Base-by-base conservation (phyloP, 352 stramenopile species). In the Phytophthora capsici region DNA sequence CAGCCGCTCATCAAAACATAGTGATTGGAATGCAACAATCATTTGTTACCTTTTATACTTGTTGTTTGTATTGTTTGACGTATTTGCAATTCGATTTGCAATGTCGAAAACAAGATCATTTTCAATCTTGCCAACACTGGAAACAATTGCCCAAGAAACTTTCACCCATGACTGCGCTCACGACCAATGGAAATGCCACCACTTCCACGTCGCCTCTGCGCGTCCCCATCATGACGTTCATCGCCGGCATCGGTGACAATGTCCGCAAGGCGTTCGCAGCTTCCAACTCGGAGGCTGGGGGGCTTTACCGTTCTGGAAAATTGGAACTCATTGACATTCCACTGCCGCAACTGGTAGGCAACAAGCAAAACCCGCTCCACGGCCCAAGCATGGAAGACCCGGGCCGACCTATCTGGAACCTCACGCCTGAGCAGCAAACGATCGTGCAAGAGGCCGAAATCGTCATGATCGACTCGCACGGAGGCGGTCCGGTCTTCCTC, bases 401-500 rank as follows among this genome's bases (percentile, higher is more conserved):
- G n/a, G 53, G 66, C 14, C 37, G 55, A 26, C 69, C 70, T 6
- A 22, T 60, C 17, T 77, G 69, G 69, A 54, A 66, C 22, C 45
- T 77, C 37, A 65, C 61, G 17, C 46, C 57, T 1, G 57, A 76
- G 54, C 66, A 79, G 63, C 58, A 71, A 22, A 49, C 30, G 30
- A 50, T 82, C 19, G 45, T 82, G 8, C 51, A 66, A 23, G 26
- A 70, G 22, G 71, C 74, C 3, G 55, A 71, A 36, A 54, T 82
- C 20, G 46, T 78, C 10, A 60, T 82, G 50, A 69, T 73, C n/a
- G 74, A 82, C 41, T 71, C 71, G 6, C 47, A 69, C 32, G 53
- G 56, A 0, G 64, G 64, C 9, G 57, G 65, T 0, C 62, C 56
- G 0, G 43, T 79, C 20, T 72, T 82, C 47, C 47, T 78, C 26